phyloP scores from a whole-genome alignment of 2,329 filamentous ascomycete species.

The Neopestalotiopsis sp. region DNA sequence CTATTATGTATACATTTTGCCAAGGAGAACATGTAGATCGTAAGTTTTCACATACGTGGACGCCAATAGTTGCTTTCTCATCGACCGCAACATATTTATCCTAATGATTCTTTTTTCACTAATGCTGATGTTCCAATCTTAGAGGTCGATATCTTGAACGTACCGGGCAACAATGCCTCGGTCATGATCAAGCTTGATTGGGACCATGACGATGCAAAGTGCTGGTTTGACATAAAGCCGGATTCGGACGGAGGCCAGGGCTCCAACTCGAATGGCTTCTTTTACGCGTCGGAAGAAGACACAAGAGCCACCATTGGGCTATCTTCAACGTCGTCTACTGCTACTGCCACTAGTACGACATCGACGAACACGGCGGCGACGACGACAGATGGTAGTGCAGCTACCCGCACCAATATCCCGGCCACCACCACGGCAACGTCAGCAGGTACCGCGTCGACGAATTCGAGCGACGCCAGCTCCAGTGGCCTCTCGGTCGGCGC shows the following conservation, averaged over 20 bases:
- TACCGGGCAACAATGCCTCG: constrained; percentile 19
- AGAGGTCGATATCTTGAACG: constrained; percentile 7
- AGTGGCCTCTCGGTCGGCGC: constrained; percentile 15
- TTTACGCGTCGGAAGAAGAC: constrained; percentile 6
- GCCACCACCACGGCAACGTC: constrained; percentile 4
- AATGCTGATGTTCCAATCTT: neutral
- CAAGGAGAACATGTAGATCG: neutral
- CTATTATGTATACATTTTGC: constrained; percentile 19
- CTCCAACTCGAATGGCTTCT: constrained; percentile 16
- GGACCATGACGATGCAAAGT: constrained; percentile 11
- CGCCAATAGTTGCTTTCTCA: too few species aligned
- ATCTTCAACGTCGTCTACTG: neutral
- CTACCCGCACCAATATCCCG: neutral
- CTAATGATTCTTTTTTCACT: too few species aligned
- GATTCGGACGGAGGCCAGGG: constrained; percentile 7
- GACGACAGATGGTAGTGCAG: neutral
- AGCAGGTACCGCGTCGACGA: neutral
- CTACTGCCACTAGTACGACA: neutral
- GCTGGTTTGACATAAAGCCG: constrained; percentile 23
- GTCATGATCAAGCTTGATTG: constrained; percentile 16
- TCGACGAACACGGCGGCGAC: neutral
- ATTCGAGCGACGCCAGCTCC: neutral
- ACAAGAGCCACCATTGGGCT: constrained; percentile 17
- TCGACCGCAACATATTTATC: too few species aligned
- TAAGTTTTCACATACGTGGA: neutral